phyloP scores from a whole-genome alignment of 2,329 filamentous ascomycete genomes.

The Cercospora canescens region DNA sequence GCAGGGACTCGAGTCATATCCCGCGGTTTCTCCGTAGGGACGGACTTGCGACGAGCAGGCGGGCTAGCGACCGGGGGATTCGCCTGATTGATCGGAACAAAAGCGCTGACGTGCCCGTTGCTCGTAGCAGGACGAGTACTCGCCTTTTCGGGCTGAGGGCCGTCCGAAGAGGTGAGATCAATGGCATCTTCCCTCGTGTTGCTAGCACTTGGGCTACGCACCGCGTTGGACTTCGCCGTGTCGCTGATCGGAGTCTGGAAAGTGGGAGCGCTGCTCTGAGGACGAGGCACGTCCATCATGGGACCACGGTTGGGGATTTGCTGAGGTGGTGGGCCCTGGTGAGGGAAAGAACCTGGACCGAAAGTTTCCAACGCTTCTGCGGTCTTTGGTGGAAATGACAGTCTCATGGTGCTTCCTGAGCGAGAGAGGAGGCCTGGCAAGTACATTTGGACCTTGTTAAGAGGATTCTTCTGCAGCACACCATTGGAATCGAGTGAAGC shows the following conservation, averaged over 20 bases:
- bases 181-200: conserved; percentile 15
- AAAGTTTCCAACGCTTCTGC: conserved; percentile 25
- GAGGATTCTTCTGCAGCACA: conserved; percentile 15
- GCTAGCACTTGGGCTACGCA: conserved; percentile 9
- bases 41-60: not conserved
- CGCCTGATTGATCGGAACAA: conserved; percentile 1
- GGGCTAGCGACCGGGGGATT: not conserved
- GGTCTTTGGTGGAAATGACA: conserved; percentile 30
- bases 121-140: not conserved
- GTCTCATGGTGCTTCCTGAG: conserved; percentile 32
- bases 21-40: not conserved
- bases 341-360: conserved; percentile 26
- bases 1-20: not conserved
- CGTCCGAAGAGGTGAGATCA: conserved; percentile 16
- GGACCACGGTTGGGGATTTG: conserved; percentile 23
- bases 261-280: not conserved
- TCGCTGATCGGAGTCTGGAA: not conserved
- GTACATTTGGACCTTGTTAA: conserved; percentile 27
- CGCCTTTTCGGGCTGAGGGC: conserved; percentile 2
- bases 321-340: conserved; percentile 3
- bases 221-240: conserved; percentile 4
- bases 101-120: not conserved
- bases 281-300: conserved; percentile 19
- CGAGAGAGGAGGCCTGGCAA: conserved; percentile 26
- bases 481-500: not conserved